A percentile compares a stretch with the other conserved stretches of the same genome.
Conservation (phyloP, 2,329 filamentous ascomycete genomes). For the Gnomoniopsis smithogilvyi region DNA sequence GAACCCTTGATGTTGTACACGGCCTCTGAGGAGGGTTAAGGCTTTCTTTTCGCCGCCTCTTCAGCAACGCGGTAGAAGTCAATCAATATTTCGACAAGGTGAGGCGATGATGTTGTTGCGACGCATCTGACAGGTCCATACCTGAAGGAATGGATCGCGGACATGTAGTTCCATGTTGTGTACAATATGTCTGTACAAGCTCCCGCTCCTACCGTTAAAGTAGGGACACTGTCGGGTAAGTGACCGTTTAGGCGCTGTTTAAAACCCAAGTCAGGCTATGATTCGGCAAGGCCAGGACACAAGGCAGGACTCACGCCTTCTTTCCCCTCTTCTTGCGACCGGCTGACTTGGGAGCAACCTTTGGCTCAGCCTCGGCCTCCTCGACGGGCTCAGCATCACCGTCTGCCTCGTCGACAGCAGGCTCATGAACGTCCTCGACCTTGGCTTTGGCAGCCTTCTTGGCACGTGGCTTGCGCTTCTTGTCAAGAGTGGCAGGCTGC, state of each 20-base stretch:
- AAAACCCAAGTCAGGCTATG: neutral
- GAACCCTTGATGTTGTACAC: neutral
- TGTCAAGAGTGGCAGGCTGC: too few species aligned
- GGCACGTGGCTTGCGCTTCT: constrained; percentile 25
- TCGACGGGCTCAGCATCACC: neutral
- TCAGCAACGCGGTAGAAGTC: neutral
- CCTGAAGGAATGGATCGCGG: too few species aligned
- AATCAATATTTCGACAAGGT: neutral
- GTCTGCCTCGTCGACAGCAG: neutral
- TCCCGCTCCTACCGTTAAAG: too few species aligned
- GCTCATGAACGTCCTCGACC: neutral
- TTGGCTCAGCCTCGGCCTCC: constrained; percentile 5
- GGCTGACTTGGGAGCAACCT: neutral
- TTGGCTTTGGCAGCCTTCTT: neutral
- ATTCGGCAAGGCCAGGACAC: neutral
- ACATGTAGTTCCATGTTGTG: too few species aligned
- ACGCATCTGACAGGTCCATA: too few species aligned
- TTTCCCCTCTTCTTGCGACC: constrained; percentile 12
- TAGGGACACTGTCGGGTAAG: neutral
- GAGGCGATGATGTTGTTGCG: neutral
- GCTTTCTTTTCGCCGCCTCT: neutral
- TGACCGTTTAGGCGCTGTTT: neutral
- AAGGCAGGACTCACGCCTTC: constrained; percentile 4
- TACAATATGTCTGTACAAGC: too few species aligned
- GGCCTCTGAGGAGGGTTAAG: neutral